Evolutionary conservation across 1,139 yeast species (phyloP), one percentile per base, ranked within the genome.

Genomic region (Ogataea hybrid): DNA sequence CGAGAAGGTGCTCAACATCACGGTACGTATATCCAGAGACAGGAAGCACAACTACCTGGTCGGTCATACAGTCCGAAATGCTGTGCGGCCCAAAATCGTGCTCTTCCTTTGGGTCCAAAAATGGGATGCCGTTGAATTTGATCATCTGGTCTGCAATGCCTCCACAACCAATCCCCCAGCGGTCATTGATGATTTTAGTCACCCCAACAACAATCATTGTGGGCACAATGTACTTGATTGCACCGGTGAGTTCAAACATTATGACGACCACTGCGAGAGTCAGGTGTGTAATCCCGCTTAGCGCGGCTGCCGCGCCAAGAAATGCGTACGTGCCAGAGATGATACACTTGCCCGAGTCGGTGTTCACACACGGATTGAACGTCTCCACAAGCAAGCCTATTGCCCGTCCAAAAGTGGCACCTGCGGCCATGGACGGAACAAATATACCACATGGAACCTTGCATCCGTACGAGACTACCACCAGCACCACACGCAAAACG

Each of bases 131-230:
- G 63, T 89, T 90, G 54, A 88, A 86, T 39, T 70, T 69, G 51
- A 94, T 88, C 86, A 90, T 92, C 61, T 89, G 95, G 59, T 94
- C 98, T 0, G 98, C 96, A 47, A 94, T 89, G 2, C 97, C 97
- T 18, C 82, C 84, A 37, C 47, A 47, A 0, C 81, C 80, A 32
- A 77, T 71, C 2, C 96, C 95, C 71, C 85, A 83, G 43, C 69
- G 72, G 50, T 85, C 94, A 49, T 79, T 78, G 22, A 92, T 80
- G 34, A 81, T 67, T 54, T 87, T 85, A 2, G 98, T 89, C n/a
- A 84, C 77, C 1, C 96, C 92, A 1, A 94, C 96, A 0, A 88
- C 95, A 39, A 94, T 84, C 98, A 92, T 92, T 0, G 95, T 88
- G 1, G 97, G 98, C 22, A 92, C 74, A 39, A 92, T 86, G 59